Conservation (phyloP, 352 stramenopile genomes). For the Globisporangium cystogenes region DNA sequence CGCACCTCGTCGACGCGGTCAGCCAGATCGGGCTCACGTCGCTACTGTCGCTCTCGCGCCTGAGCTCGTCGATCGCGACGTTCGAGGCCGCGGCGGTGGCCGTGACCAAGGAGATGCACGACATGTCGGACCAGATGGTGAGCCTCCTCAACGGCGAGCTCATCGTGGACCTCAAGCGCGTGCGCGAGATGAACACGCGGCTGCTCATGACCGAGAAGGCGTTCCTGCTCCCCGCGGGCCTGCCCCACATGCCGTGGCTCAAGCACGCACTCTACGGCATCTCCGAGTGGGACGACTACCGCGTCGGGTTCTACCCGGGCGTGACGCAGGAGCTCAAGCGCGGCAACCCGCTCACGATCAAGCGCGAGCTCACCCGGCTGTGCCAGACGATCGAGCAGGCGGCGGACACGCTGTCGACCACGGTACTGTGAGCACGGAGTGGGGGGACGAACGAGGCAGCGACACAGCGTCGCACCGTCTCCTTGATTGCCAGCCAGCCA, state of each 20-base stretch:
- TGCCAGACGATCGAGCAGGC: conserved; percentile 78
- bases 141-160: conserved; percentile 55
- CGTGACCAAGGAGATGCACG: conserved; percentile 46
- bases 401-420: conserved; percentile 60
- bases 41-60: conserved; percentile 32
- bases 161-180: conserved; percentile 66
- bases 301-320: conserved; percentile 63
- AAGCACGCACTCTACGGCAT: conserved; percentile 81
- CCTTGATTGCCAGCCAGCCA: background rate
- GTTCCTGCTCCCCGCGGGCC: conserved; percentile 62
- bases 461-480: too few species aligned
- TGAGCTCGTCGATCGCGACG: conserved; percentile 46
- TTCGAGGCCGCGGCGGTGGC: conserved; percentile 61
- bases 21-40: conserved; percentile 21
- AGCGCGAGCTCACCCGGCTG: conserved; percentile 69
- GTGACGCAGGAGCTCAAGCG: conserved; percentile 70
- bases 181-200: conserved; percentile 82
- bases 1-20: conserved; percentile 46
- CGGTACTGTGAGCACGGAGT: conserved; percentile 33
- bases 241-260: conserved; percentile 73
- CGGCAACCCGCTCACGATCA: conserved; percentile 65
- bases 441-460: too few species aligned
- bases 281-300: conserved; percentile 81
- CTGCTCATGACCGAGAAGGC: conserved; percentile 77
- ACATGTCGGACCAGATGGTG: conserved; percentile 54